These are phyloP conservation scores for Termitomyces sp. DNA, from an alignment of 768 basidiomycete species.

Conservation along the genomic window DNA sequence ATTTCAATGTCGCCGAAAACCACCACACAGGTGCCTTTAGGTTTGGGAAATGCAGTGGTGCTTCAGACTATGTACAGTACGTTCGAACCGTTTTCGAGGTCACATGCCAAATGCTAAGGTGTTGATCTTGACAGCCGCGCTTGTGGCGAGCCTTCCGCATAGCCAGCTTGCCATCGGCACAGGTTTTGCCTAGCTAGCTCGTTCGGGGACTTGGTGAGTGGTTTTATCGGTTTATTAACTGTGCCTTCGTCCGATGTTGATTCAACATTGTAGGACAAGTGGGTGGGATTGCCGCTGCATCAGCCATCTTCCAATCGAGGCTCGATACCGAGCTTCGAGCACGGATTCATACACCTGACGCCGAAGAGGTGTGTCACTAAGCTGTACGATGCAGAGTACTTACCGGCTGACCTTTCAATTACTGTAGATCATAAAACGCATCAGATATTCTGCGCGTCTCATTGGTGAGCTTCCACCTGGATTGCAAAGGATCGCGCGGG, in stretches of 20 bases:
- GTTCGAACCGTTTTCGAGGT: conserved; percentile 10
- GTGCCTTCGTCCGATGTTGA: neutral
- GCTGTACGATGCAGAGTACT: neutral
- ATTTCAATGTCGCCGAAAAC: conserved; percentile 1
- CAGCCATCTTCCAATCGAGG: conserved; percentile 55
- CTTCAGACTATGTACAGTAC: conserved; percentile 57
- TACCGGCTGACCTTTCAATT: neutral
- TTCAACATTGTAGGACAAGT: conserved; percentile 45
- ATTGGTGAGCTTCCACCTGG: conserved; percentile 43
- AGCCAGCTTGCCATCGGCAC: conserved; percentile 53
- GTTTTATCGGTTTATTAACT: neutral
- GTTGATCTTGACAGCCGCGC: conserved; percentile 38
- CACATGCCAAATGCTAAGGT: neutral
- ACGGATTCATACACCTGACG: conserved; percentile 39
- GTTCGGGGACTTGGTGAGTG: conserved; percentile 54
- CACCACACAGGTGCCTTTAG: conserved; percentile 46
- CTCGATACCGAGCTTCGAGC: conserved; percentile 42
- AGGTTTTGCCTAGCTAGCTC: conserved; percentile 54
- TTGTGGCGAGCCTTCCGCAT: conserved; percentile 54
- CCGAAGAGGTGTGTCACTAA: conserved; percentile 35
- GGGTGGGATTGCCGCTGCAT: conserved; percentile 53
- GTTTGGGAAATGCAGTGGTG: conserved; percentile 65
- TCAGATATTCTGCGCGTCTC: conserved; percentile 51
- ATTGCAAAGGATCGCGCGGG: conserved; percentile 46
- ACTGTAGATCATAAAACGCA: conserved; percentile 43